Evolutionary conservation across 1,284 basidiomycete species (phyloP).

Genomic region (Rhodotorula sp.): DNA sequence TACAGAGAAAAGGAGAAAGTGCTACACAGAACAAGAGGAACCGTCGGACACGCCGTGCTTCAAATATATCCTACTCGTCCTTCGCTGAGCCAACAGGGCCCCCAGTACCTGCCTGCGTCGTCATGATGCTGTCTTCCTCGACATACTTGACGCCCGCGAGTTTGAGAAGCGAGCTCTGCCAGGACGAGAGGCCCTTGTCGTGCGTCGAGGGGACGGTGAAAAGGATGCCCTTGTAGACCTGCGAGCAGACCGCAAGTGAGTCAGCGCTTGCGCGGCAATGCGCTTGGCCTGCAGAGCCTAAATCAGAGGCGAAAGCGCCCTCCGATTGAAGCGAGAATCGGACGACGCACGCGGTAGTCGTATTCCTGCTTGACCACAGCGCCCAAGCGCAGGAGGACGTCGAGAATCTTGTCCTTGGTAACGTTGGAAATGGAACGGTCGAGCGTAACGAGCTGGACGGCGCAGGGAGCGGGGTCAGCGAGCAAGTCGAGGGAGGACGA

Average conservation of each 20-base stretch:
- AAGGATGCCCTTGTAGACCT: conserved; percentile 41
- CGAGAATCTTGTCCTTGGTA: conserved; percentile 33
- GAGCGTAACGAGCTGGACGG: conserved; percentile 31
- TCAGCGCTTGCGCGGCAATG: not conserved
- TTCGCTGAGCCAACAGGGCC: too few relatives aligned
- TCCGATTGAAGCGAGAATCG: not conserved
- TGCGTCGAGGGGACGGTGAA: conserved; percentile 14
- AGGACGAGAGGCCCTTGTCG: conserved; percentile 29
- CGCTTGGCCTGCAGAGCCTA: too few relatives aligned
- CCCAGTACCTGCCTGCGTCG: too few relatives aligned
- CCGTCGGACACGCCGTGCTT: too few relatives aligned
- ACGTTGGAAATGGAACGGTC: conserved; percentile 21
- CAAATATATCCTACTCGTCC: too few relatives aligned
- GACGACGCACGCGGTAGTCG: conserved; percentile 31
- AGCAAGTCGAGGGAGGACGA: not conserved
- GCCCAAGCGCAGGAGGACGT: conserved; percentile 19
- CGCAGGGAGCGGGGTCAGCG: not conserved
- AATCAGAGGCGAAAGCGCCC: too few relatives aligned
- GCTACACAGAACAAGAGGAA: too few relatives aligned
- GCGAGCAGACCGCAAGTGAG: not conserved
- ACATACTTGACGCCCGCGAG: conserved; percentile 36
- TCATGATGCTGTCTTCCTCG: conserved; percentile 20
- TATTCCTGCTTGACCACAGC: conserved; percentile 37
- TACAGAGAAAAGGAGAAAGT: too few relatives aligned
- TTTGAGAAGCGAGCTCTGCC: conserved; percentile 5